Evolutionary conservation across 257 asterid species (phyloP), one percentile per base, ranked within the genome.

Genomic region (Voacanga thouarsii): DNA sequence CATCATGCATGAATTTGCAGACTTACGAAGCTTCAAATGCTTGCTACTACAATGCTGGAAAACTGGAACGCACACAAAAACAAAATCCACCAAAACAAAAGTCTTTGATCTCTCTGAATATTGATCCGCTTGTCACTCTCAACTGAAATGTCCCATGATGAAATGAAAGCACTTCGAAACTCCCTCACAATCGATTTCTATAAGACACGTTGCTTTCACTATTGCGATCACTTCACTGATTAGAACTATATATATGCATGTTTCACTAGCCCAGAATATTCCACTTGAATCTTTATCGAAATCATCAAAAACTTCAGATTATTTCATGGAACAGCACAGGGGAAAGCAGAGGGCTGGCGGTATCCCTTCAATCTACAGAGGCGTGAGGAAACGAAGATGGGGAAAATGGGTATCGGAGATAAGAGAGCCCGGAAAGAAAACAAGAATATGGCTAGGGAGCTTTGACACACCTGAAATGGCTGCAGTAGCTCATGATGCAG

Each of bases 381-480:
- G 88, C 0, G 90, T 84, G 24, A 84, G 90, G 80, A 86, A 80
- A 80, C 65, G 90, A 56, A 84, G 83, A 80, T 86, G 88, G 90
- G 90, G 90, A 28, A 86, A 86, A 82, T 86, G 90, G 88, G 90
- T 86, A 72, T 86, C 88, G 0, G 90, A 86, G 51, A 82, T 86
- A 12, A 83, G 90, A 37, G 88, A 82, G 74, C 90, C 90, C 1
- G 88, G 89, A 30, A 84, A 80, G 79, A 86, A 86, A 75, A 84
- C 82, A 1, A 67, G 90, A 73, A 80, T 86, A 78, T 86, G 90
- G 90, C 65, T 86, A 19, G 90, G 90, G 80, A 86, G 90, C 64
- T 86, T 84, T 61, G 88, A 82, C 75, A 86, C 88, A 8, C 78
- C 88, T 1, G 85, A 86, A 76, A 82, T 86, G 86, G 90, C 90